Evolutionary conservation across 2,329 filamentous ascomycete genomes (phyloP).

Genomic region (Scedosporium dehoogii): DNA sequence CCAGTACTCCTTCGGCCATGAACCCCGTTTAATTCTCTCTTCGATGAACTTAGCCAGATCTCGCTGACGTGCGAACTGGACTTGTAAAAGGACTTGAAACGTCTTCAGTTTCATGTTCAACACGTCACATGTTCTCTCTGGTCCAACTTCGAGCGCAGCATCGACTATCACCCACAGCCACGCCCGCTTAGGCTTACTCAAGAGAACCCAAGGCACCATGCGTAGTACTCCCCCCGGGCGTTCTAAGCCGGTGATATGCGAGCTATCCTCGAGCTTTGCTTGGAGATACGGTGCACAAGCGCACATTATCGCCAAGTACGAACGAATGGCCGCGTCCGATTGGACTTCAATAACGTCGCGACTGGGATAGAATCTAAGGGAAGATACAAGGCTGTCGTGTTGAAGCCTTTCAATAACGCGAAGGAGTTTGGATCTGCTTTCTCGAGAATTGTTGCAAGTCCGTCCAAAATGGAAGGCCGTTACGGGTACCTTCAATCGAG

Average conservation of each 20-base stretch:
- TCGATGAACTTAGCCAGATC: background rate
- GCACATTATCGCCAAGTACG: background rate
- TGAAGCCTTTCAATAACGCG: background rate
- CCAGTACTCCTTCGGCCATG: background rate
- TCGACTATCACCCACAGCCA: background rate
- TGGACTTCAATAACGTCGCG: background rate
- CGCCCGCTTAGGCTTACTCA: background rate
- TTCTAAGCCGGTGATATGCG: background rate
- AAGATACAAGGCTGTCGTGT: background rate
- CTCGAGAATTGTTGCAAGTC: background rate
- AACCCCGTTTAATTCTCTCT: background rate
- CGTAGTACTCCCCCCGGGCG: background rate
- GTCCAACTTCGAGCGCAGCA: background rate
- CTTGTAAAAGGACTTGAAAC: background rate
- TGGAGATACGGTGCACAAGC: background rate
- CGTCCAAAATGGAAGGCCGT: background rate
- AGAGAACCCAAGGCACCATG: background rate
- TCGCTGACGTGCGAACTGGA: background rate
- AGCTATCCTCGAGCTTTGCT: background rate
- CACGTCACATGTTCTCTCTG: background rate
- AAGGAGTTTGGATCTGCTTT: background rate
- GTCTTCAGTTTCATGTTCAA: background rate
- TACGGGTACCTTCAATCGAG: background rate
- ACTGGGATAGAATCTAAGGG: background rate
- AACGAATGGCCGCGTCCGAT: background rate